Conservation (phyloP, 108 stramenopile species). For the Cyclostephanos tholiformis region DNA sequence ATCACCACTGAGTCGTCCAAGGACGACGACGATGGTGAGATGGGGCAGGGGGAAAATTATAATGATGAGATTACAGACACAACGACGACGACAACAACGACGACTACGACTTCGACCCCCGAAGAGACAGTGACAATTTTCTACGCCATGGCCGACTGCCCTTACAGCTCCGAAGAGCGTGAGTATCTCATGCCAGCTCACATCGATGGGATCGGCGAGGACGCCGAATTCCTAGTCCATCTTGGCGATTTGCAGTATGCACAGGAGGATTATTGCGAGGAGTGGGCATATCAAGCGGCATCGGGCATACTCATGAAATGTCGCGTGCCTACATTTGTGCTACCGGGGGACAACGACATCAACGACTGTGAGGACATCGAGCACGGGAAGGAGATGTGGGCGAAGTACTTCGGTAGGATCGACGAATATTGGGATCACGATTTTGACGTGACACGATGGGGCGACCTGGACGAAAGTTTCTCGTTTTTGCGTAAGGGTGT, state of each 20-base stretch:
- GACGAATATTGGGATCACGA: constrained; percentile 45
- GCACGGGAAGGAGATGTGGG: too few species aligned
- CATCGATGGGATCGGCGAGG: constrained; percentile 45
- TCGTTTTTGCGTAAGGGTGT: constrained; percentile 61
- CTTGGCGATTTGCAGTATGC: constrained; percentile 74
- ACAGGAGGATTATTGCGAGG: constrained; percentile 49
- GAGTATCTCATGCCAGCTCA: constrained; percentile 49
- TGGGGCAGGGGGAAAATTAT: too few species aligned
- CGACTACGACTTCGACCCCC: not conserved
- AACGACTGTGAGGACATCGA: too few species aligned
- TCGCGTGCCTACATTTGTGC: too few species aligned
- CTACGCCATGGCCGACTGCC: constrained; percentile 73
- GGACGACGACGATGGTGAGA: too few species aligned
- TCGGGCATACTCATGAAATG: constrained; percentile 30
- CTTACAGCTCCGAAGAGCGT: constrained; percentile 47
- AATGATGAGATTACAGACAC: too few species aligned
- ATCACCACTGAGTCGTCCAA: too few species aligned
- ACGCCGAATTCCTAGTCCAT: constrained; percentile 75
- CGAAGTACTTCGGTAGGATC: constrained; percentile 52
- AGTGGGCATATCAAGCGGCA: constrained; percentile 46
- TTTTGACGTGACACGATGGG: constrained; percentile 45
- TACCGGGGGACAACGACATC: too few species aligned
- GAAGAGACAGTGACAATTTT: constrained; percentile 44
- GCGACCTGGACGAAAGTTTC: constrained; percentile 56
- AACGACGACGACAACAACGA: too few species aligned